Percentiles rank a stretch among this genome's conserved stretches.
phyloP scores from a whole-genome alignment of 352 stramenopile species.

The Plasmopara muralis region DNA sequence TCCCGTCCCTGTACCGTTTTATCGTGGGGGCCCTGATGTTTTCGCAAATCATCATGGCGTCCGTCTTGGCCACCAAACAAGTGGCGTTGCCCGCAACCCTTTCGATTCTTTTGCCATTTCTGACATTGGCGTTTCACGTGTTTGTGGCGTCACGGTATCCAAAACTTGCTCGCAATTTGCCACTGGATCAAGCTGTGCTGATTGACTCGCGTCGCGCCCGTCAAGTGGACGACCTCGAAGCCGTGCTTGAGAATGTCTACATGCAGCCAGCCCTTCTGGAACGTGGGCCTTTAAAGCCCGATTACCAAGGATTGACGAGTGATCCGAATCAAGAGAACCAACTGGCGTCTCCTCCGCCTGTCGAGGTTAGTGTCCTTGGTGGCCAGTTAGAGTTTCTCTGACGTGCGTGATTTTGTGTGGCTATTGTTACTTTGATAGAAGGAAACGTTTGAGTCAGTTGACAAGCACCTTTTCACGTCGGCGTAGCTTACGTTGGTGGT shows the following conservation, averaged over 20 bases:
- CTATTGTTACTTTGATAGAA: conserved; percentile 17
- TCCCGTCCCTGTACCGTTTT: conserved; percentile 77
- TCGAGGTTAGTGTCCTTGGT: conserved; percentile 33
- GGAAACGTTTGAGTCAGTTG: conserved; percentile 29
- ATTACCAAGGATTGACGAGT: conserved; percentile 68
- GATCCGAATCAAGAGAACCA: conserved; percentile 57
- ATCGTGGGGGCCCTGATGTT: conserved; percentile 73
- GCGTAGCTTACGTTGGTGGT: conserved; percentile 19
- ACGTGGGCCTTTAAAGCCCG: conserved; percentile 55
- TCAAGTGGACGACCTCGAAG: conserved; percentile 50
- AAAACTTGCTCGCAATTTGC: conserved; percentile 57
- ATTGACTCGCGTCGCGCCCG: conserved; percentile 51
- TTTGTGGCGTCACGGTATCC: conserved; percentile 67
- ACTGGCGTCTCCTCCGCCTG: conserved; percentile 50
- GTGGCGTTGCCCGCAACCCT: conserved; percentile 50
- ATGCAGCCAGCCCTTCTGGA: conserved; percentile 59
- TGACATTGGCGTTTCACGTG: conserved; percentile 61
- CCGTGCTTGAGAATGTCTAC: conserved; percentile 58
- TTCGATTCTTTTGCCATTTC: conserved; percentile 57
- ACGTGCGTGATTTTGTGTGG: conserved; percentile 17
- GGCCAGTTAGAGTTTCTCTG: conserved; percentile 6
- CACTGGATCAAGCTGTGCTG: conserved; percentile 68
- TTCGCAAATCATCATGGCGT: conserved; percentile 72
- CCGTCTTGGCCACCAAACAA: conserved; percentile 67
- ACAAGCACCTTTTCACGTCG: conserved; percentile 31